Evolutionary conservation across 805 yeast species (phyloP).

Genomic region (Kazachstania bromeliacearum): DNA sequence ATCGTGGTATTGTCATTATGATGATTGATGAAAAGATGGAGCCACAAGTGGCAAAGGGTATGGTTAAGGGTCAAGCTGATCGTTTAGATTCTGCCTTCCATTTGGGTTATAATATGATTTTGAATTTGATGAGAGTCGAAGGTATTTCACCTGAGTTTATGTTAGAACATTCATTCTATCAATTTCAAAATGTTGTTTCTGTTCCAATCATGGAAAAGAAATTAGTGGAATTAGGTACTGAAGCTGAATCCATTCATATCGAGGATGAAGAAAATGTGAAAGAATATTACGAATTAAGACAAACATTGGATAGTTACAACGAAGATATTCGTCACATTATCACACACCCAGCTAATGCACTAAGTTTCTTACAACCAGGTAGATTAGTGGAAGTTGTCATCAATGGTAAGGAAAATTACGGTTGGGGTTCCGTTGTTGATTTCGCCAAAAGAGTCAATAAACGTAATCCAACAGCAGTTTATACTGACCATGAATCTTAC

Average conservation of each 20-base stretch:
- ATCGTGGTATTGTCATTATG: conserved; percentile 97
- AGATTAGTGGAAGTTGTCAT: conserved; percentile 66
- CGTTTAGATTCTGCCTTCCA: conserved; percentile 96
- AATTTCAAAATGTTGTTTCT: conserved; percentile 85
- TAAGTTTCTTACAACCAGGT: conserved; percentile 83
- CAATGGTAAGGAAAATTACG: conserved; percentile 52
- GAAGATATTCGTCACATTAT: conserved; percentile 72
- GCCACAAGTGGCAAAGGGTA: conserved; percentile 97
- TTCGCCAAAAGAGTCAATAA: conserved; percentile 62
- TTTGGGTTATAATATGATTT: conserved; percentile 92
- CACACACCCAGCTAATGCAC: conserved; percentile 81
- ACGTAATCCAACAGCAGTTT: conserved; percentile 47
- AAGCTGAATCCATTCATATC: conserved; percentile 42
- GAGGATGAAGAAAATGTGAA: conserved; percentile 68
- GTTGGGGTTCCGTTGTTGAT: conserved; percentile 91
- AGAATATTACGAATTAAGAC: conserved; percentile 74
- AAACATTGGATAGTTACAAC: conserved; percentile 61
- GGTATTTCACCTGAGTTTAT: conserved; percentile 97
- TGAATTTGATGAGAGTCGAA: conserved; percentile 92
- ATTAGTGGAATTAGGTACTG: conserved; percentile 42
- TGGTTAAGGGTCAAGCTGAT: conserved; percentile 99
- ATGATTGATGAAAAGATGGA: conserved; percentile 99
- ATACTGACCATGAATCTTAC: conserved; percentile 81
- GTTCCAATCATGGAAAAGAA: conserved; percentile 77
- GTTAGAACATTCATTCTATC: conserved; percentile 90